Evolutionary conservation across 2,329 filamentous ascomycete species (phyloP), one percentile per base, ranked within the genome.

Genomic region (Alternaria rosae): DNA sequence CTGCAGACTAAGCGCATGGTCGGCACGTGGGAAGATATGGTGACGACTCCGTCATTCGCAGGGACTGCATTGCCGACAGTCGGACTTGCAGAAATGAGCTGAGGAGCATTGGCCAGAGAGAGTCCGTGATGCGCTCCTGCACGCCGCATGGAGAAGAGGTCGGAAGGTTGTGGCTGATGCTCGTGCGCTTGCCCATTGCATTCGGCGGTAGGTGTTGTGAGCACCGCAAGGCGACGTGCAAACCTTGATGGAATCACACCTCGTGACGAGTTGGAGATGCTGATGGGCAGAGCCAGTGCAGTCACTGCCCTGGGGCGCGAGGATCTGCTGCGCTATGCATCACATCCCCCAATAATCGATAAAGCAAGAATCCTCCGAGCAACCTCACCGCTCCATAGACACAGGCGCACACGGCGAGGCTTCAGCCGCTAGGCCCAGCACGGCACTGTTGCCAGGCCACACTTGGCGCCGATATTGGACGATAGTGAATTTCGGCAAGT

Each of bases 391-490:
- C 65, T 68, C 59, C 50, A 41, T 42, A 51, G 43, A 51, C 57
- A 35, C 42, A 53, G 56, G 42, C 44, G 56, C 30, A 43, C 32
- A 53, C n/a, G 54, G 54, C 51, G 62, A 64, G 64, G 62, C 64
- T 63, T 53, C 57, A 56, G 41, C 13, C 32, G 38, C 56, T 64
- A 67, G 62, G 30, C 35, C 9, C 53, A 28, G 52, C 32, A 53
- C 41, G 52, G 20, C 10, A 50, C 15, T 48, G 41, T 35, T 58
- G 35, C 35, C 35, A 13, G 15, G 17, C 26, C 23, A 41, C 28
- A 15, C 69, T 73, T 71, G 68, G 70, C 70, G 65, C 45, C 52
- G 57, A 65, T 54, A 68, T 66, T 71, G 69, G 68, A 64, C 62
- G 52, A 63, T 62, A 62, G 57, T 50, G 35, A 57, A 44, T 59